Evolutionary conservation across 257 asterid genomes (phyloP).

Genomic region (Striga asiatica): DNA sequence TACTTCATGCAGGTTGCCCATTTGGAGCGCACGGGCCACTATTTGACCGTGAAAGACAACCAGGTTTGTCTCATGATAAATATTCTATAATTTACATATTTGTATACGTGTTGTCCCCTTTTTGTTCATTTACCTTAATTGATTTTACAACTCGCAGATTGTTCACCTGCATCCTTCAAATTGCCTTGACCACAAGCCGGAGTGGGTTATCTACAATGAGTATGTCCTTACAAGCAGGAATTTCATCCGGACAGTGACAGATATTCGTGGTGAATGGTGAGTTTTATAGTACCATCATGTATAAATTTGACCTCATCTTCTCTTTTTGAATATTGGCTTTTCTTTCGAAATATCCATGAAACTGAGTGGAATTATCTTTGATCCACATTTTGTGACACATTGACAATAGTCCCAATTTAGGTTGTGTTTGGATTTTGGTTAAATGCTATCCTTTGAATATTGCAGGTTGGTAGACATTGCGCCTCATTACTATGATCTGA

Average conservation of each 20-base stretch:
- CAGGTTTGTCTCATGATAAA: slow-evolving; percentile 35
- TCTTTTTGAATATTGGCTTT: too few relatives aligned
- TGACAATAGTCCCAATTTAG: not conserved
- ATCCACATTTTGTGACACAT: not conserved
- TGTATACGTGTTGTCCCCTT: not conserved
- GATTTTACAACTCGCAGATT: slow-evolving; percentile 29
- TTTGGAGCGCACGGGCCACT: slow-evolving; percentile 82
- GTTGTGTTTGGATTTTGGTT: not conserved
- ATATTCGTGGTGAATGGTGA: slow-evolving; percentile 93
- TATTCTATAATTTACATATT: not conserved
- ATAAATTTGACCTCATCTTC: not conserved
- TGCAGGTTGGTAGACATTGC: slow-evolving; percentile 87
- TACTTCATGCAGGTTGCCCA: slow-evolving; percentile 99
- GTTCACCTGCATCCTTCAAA: slow-evolving; percentile 94
- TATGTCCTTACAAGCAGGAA: slow-evolving; percentile 88
- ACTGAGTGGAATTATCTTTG: not conserved
- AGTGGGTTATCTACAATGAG: slow-evolving; percentile 93
- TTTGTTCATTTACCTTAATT: slow-evolving; percentile 1
- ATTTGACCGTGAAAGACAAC: slow-evolving; percentile 90
- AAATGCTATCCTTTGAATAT: not conserved
- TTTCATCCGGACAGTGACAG: slow-evolving; percentile 90
- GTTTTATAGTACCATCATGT: too few relatives aligned
- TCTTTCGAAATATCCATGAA: not conserved
- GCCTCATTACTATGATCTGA: slow-evolving; percentile 77
- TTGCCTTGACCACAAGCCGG: slow-evolving; percentile 93